phyloP scores from a whole-genome alignment of 805 yeast genomes.

The Candida glaebosa region DNA sequence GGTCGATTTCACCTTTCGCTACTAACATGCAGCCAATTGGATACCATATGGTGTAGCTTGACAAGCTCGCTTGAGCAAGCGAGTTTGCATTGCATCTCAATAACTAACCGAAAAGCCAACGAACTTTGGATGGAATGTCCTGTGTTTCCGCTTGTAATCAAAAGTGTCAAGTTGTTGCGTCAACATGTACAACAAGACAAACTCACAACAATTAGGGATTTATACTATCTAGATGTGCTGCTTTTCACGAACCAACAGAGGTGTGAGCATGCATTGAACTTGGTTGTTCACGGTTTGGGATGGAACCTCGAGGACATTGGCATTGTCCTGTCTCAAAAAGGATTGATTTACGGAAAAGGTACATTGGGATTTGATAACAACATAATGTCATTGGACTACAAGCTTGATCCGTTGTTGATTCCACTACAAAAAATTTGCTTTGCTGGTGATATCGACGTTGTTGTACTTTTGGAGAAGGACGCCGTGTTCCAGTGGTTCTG shows the following conservation, averaged over 20 bases:
- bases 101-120: neutral
- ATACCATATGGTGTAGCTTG: neutral
- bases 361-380: neutral
- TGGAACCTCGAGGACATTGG: slow-evolving; percentile 37
- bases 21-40: neutral
- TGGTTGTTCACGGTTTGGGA: slow-evolving; percentile 34
- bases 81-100: neutral
- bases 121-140: slow-evolving; percentile 1
- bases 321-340: slow-evolving; percentile 54
- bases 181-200: slow-evolving; percentile 6
- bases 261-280: slow-evolving; percentile 38
- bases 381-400: neutral
- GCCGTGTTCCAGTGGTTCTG: slow-evolving; percentile 37
- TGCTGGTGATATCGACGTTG: neutral
- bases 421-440: slow-evolving; percentile 11
- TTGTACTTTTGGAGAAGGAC: slow-evolving; percentile 37
- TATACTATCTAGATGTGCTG: slow-evolving; percentile 55
- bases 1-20: neutral
- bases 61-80: neutral
- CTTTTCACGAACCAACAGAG: slow-evolving; percentile 44
- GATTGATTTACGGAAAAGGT: slow-evolving; percentile 44
- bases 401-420: slow-evolving; percentile 16
- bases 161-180: slow-evolving; percentile 7
- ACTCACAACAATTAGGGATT: slow-evolving; percentile 48
- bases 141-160: slow-evolving; percentile 10